Conservation (phyloP, 495 filamentous ascomycete species). For the Tuber umbilicatum region DNA sequence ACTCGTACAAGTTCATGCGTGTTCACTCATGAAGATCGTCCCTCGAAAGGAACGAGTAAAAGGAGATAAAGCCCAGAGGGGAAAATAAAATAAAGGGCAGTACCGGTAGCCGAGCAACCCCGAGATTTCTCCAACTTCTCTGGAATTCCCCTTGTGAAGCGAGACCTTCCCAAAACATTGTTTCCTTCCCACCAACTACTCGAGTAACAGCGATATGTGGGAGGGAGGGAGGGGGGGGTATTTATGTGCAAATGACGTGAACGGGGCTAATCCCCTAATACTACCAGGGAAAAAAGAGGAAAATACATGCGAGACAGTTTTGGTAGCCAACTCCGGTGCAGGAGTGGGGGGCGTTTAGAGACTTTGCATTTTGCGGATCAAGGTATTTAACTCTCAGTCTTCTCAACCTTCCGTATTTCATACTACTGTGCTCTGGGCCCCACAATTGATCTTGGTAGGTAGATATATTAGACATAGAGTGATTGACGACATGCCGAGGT, state of each 20-base stretch:
- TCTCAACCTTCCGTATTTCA: not conserved
- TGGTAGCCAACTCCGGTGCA: not conserved
- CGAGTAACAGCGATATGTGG: not conserved
- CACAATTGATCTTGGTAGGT: not conserved
- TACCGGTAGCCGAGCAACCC: not conserved
- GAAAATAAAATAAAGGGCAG: not conserved
- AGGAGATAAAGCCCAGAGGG: not conserved
- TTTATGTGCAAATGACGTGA: not conserved
- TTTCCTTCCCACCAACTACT: not conserved
- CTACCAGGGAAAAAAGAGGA: not conserved
- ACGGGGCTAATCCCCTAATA: not conserved
- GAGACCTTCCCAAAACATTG: not conserved
- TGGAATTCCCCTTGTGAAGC: not conserved
- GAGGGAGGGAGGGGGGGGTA: not conserved
- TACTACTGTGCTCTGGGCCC: not conserved
- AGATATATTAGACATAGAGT: not conserved
- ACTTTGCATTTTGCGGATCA: not conserved
- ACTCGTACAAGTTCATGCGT: not conserved
- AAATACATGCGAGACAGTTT: not conserved
- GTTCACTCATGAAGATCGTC: not conserved
- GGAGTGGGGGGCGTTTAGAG: not conserved
- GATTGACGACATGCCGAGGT: conserved; percentile 35
- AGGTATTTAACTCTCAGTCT: not conserved
- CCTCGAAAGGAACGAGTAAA: not conserved
- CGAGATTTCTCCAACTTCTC: not conserved